A percentile compares a stretch with the other conserved stretches of the same genome.
phyloP scores from a whole-genome alignment of 441 rosid species.

The Isatis lusitanica region DNA sequence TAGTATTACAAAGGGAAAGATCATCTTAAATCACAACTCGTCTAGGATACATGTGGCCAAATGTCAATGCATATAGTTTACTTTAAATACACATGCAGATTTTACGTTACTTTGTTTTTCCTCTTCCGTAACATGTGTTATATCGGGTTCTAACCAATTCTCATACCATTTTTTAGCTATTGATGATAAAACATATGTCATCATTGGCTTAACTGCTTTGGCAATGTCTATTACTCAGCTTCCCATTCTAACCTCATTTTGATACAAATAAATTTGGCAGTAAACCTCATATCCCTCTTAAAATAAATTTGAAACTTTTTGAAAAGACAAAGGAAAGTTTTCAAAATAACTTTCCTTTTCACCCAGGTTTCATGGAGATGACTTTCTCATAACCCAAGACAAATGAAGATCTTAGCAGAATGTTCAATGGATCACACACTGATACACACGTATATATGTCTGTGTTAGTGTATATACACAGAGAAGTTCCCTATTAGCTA shows the following conservation, averaged over 20 bases:
- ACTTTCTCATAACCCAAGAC: background rate
- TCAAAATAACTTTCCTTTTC: background rate
- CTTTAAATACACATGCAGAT: too few species aligned
- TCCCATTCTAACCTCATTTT: background rate
- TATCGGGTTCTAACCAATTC: background rate
- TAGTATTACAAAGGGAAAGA: too few species aligned
- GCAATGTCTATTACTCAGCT: background rate
- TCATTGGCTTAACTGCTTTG: background rate
- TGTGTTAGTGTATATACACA: background rate
- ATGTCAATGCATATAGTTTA: too few species aligned
- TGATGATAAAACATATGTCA: background rate
- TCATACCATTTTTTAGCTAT: background rate
- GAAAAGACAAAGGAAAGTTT: too few species aligned
- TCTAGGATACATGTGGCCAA: too few species aligned
- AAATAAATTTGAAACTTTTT: too few species aligned
- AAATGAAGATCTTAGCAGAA: background rate
- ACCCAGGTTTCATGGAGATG: slow-evolving; percentile 12
- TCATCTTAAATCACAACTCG: too few species aligned
- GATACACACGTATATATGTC: background rate
- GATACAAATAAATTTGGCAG: background rate
- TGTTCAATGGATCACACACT: background rate
- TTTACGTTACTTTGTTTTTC: too few species aligned
- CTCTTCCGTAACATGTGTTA: too few species aligned
- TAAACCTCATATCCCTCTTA: too few species aligned
- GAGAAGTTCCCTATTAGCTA: background rate